Conservation (phyloP, 2,329 filamentous ascomycete genomes). For the Trichoderma sp. region DNA sequence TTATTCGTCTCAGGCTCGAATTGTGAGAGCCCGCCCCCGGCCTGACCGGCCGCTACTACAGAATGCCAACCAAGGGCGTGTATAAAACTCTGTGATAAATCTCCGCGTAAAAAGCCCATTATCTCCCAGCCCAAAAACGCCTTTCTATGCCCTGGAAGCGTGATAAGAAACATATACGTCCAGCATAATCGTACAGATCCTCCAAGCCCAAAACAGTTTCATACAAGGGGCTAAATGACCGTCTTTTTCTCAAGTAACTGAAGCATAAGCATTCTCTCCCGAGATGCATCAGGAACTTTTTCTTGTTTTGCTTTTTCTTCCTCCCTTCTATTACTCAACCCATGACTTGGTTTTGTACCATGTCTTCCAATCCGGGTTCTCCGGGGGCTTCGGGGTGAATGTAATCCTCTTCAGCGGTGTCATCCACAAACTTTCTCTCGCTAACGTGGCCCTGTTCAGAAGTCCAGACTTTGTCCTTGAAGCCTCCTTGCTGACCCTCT, state of each 20-base stretch:
- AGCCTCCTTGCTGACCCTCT: constrained; percentile 83
- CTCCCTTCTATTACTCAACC: constrained; percentile 31
- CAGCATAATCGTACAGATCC: constrained; percentile 30
- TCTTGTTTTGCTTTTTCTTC: background rate
- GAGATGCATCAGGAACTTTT: constrained; percentile 25
- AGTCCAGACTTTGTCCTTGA: constrained; percentile 90
- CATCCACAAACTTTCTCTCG: constrained; percentile 83
- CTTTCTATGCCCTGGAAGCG: constrained; percentile 29
- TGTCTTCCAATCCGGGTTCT: constrained; percentile 40
- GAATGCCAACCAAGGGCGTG: constrained; percentile 21
- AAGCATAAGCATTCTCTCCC: constrained; percentile 1
- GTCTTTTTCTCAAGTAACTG: constrained; percentile 12
- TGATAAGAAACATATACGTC: constrained; percentile 28
- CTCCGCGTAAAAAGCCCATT: constrained; percentile 7
- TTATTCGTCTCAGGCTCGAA: constrained; percentile 24
- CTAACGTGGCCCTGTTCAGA: constrained; percentile 72
- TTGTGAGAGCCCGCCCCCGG: constrained; percentile 17
- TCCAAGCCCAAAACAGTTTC: constrained; percentile 20
- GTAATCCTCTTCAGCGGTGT: constrained; percentile 67
- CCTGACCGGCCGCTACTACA: constrained; percentile 18
- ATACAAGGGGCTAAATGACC: constrained; percentile 10
- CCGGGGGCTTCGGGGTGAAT: constrained; percentile 58
- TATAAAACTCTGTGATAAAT: constrained; percentile 23
- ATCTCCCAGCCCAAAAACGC: constrained; percentile 26
- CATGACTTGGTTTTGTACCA: constrained; percentile 45